phyloP scores from a whole-genome alignment of 2,329 filamentous ascomycete species.

The Didymosphaeria variabile region DNA sequence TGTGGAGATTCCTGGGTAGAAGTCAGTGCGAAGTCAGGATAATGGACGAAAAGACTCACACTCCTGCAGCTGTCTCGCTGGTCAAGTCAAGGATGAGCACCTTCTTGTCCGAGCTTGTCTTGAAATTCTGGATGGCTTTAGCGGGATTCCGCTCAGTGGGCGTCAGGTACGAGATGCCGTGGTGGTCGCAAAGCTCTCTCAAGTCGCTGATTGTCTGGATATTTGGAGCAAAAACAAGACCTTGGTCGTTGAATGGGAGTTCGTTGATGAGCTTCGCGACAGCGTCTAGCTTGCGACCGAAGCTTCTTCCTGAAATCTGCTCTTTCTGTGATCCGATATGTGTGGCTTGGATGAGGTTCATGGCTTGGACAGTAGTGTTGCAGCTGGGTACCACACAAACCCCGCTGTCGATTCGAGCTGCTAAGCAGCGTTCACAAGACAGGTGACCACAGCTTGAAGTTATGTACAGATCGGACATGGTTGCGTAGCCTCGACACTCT shows the following conservation, averaged over 20 bases:
- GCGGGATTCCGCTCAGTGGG: not conserved
- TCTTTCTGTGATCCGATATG: conserved; percentile 28
- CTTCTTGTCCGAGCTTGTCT: conserved; percentile 43
- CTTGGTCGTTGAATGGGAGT: conserved; percentile 52
- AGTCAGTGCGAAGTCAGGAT: conserved; percentile 6
- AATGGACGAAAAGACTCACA: conserved; percentile 54
- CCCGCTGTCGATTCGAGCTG: conserved; percentile 30
- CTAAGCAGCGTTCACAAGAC: conserved; percentile 35
- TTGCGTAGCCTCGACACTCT: conserved; percentile 21
- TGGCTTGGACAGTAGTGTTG: conserved; percentile 24
- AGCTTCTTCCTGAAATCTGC: conserved; percentile 36
- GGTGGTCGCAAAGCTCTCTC: conserved; percentile 26
- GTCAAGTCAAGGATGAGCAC: conserved; percentile 67
- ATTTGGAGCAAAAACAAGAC: conserved; percentile 38
- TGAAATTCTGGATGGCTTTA: conserved; percentile 32
- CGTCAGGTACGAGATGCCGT: conserved; percentile 23
- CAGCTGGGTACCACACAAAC: conserved; percentile 34
- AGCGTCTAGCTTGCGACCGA: conserved; percentile 37
- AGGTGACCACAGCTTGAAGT: conserved; percentile 39
- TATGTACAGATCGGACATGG: conserved; percentile 24
- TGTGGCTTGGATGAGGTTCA: conserved; percentile 32
- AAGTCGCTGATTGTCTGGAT: conserved; percentile 29
- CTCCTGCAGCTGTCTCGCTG: conserved; percentile 66
- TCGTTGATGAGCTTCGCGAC: conserved; percentile 42
- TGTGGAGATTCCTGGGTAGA: conserved; percentile 64